phyloP scores from a whole-genome alignment of 805 yeast genomes.

The Candida fluviatilis region DNA sequence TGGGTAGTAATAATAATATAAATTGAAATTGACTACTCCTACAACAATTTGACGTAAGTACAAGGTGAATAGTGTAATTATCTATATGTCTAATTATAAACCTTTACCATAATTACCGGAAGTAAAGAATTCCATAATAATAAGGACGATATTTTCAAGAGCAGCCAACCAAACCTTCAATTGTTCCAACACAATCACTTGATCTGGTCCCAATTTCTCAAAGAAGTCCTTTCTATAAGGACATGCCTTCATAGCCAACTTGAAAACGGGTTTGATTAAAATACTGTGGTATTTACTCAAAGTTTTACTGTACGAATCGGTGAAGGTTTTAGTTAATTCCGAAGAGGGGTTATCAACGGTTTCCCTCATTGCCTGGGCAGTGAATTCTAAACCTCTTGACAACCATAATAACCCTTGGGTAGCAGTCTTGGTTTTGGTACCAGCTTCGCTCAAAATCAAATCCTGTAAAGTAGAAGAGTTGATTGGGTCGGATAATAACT shows the following conservation, averaged over 20 bases:
- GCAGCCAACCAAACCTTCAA: conserved; percentile 72
- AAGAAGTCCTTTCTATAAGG: conserved; percentile 88
- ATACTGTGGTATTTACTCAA: conserved; percentile 77
- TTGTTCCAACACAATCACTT: conserved; percentile 61
- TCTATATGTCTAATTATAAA: conserved; percentile 35
- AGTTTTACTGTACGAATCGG: conserved; percentile 79
- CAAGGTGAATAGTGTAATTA: neutral
- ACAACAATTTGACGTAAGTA: too few species aligned
- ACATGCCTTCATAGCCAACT: conserved; percentile 92
- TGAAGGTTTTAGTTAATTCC: conserved; percentile 75
- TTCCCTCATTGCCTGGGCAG: conserved; percentile 85
- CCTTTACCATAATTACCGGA: conserved; percentile 89
- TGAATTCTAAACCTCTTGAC: conserved; percentile 79
- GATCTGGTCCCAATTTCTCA: conserved; percentile 74
- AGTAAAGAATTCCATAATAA: conserved; percentile 70
- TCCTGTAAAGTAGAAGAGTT: conserved; percentile 69
- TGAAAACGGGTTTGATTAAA: conserved; percentile 81
- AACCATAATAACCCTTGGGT: conserved; percentile 92
- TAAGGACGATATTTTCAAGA: conserved; percentile 67
- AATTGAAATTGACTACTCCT: too few species aligned
- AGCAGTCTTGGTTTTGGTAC: conserved; percentile 66
- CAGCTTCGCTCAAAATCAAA: conserved; percentile 67
- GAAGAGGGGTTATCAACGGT: conserved; percentile 58
- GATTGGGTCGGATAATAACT: conserved; percentile 62
- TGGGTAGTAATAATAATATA: neutral